phyloP scores from a whole-genome alignment of 148 eudicot species.

The Camellia granthamiana region DNA sequence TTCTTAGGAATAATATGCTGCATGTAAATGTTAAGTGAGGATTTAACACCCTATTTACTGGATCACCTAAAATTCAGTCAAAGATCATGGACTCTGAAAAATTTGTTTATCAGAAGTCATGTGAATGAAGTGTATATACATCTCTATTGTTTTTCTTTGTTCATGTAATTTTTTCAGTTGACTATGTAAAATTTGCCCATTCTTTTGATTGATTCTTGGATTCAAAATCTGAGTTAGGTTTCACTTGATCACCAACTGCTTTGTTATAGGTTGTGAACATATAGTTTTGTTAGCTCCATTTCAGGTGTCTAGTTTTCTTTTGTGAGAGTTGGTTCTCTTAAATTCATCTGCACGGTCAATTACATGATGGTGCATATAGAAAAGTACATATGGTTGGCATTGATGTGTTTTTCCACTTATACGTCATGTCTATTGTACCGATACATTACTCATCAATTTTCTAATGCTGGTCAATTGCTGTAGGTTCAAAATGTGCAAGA shows the following conservation, averaged over 20 bases:
- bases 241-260: neutral
- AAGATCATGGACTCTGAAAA: neutral
- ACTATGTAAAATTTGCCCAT: neutral
- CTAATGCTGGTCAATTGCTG: slow-evolving; percentile 19
- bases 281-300: neutral
- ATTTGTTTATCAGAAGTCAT: neutral
- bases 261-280: too few species aligned
- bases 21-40: neutral
- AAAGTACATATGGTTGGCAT: neutral
- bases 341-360: neutral
- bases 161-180: neutral
- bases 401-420: neutral
- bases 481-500: slow-evolving; percentile 61
- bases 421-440: neutral
- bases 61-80: neutral
- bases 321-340: neutral
- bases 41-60: neutral
- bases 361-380: neutral
- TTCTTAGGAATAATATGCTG: neutral
- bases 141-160: neutral
- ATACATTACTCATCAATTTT: neutral
- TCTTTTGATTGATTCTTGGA: neutral
- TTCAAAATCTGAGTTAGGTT: neutral
- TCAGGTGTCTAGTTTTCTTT: neutral
- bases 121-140: neutral